Evolutionary conservation across 2,329 filamentous ascomycete genomes (phyloP).

Genomic region (Colletotrichum sansevieriae): DNA sequence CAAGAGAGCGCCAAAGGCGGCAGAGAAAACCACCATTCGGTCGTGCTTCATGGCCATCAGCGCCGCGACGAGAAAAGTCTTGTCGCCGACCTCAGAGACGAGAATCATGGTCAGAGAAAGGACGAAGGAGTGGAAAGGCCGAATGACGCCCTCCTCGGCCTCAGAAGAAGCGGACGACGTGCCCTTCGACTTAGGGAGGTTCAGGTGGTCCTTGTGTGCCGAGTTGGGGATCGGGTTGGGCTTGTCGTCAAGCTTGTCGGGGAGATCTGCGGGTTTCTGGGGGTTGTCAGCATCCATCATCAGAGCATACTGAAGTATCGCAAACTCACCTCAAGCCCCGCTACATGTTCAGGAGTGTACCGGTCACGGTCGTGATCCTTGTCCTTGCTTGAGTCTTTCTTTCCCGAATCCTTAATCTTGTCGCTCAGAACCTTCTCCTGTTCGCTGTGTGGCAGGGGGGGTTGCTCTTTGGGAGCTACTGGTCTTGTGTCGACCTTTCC

Average conservation of each 20-base stretch:
- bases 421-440: slow-evolving; percentile 72
- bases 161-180: slow-evolving; percentile 45
- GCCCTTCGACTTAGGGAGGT: slow-evolving; percentile 58
- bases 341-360: slow-evolving; percentile 55
- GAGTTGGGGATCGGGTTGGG: slow-evolving; percentile 77
- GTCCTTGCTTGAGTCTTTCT: slow-evolving; percentile 56
- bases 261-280: slow-evolving; percentile 86
- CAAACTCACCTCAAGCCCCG: slow-evolving; percentile 69
- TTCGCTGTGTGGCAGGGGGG: slow-evolving; percentile 84
- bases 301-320: background rate
- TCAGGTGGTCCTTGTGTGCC: slow-evolving; percentile 73
- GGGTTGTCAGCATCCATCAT: slow-evolving; percentile 17
- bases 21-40: slow-evolving; percentile 91
- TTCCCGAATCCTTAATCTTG: slow-evolving; percentile 49
- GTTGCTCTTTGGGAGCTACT: slow-evolving; percentile 86
- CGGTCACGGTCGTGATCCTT: slow-evolving; percentile 58
- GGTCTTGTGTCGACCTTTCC: slow-evolving; percentile 80
- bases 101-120: slow-evolving; percentile 98
- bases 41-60: slow-evolving; percentile 99
- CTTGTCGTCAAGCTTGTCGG: slow-evolving; percentile 81
- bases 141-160: slow-evolving; percentile 73
- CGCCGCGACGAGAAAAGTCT: slow-evolving; percentile 96
- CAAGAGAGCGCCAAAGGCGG: slow-evolving; percentile 91
- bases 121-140: slow-evolving; percentile 87
- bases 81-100: slow-evolving; percentile 96